phyloP scores from a whole-genome alignment of 1,139 yeast genomes.

The Hyphopichia khmerensis region DNA sequence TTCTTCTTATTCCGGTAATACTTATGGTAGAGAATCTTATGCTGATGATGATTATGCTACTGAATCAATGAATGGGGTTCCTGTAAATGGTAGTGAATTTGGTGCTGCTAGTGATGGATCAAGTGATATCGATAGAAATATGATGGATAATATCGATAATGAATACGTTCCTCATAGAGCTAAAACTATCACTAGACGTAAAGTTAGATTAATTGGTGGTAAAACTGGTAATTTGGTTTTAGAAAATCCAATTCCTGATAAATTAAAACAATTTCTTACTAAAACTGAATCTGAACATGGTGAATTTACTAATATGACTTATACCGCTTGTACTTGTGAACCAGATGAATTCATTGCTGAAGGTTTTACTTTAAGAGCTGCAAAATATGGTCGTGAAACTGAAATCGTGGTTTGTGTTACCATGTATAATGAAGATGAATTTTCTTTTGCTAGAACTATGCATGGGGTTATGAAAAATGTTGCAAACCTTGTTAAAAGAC shows the following conservation, averaged over 20 bases:
- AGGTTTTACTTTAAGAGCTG: conserved; percentile 84
- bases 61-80: not conserved
- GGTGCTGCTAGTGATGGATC: conserved; percentile 21
- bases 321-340: conserved; percentile 88
- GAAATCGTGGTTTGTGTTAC: conserved; percentile 89
- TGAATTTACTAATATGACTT: conserved; percentile 91
- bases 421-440: conserved; percentile 94
- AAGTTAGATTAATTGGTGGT: conserved; percentile 61
- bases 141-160: conserved; percentile 42
- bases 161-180: conserved; percentile 40
- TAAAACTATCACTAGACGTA: conserved; percentile 39
- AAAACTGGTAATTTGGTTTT: conserved; percentile 76
- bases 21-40: conserved; percentile 3
- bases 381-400: conserved; percentile 81
- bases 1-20: conserved; percentile 33
- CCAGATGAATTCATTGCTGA: conserved; percentile 78
- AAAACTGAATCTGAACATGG: conserved; percentile 75
- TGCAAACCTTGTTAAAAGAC: conserved; percentile 79
- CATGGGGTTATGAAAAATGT: conserved; percentile 92
- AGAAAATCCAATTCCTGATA: conserved; percentile 92
- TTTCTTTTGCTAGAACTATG: conserved; percentile 83
- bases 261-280: conserved; percentile 73
- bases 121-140: conserved; percentile 45
- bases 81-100: conserved; percentile 28
- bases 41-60: not conserved